Conservation (phyloP, 2,329 filamentous ascomycete species). For the Diaporthe sp. region DNA sequence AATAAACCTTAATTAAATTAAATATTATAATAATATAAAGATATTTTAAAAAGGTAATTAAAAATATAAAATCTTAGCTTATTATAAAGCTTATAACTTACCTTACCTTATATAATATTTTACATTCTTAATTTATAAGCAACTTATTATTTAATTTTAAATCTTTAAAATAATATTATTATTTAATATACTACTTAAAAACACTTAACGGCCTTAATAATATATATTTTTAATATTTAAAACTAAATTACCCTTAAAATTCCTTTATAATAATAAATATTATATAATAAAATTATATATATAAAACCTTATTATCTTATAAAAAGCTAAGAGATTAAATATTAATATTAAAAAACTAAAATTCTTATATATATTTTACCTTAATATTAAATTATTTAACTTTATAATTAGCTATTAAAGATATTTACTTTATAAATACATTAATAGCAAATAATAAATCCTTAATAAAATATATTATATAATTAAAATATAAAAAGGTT, state of each 20-base stretch:
- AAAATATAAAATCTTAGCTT: neutral
- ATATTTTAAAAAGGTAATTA: neutral
- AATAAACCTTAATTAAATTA: neutral
- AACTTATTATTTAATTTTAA: neutral
- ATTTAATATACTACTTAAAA: neutral
- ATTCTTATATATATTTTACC: neutral
- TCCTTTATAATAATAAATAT: neutral
- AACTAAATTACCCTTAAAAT: neutral
- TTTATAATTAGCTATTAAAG: neutral
- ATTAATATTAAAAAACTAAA: neutral
- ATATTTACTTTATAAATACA: neutral
- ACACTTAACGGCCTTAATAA: neutral
- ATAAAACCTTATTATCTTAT: neutral
- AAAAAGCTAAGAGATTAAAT: neutral
- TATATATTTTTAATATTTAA: slow-evolving; percentile 3
- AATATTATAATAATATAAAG: neutral
- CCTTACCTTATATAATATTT: neutral
- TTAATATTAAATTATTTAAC: neutral
- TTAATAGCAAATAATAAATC: neutral
- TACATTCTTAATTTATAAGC: neutral
- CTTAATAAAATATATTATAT: neutral
- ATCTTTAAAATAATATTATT: neutral
- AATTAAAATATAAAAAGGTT: neutral
- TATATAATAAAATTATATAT: neutral
- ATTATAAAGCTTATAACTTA: neutral